Percentiles rank a stretch among this genome's conserved stretches.
These are phyloP conservation scores for Taphrina flavorubra DNA, from an alignment of 1,139 yeast genomes.

Conservation along the genomic window DNA sequence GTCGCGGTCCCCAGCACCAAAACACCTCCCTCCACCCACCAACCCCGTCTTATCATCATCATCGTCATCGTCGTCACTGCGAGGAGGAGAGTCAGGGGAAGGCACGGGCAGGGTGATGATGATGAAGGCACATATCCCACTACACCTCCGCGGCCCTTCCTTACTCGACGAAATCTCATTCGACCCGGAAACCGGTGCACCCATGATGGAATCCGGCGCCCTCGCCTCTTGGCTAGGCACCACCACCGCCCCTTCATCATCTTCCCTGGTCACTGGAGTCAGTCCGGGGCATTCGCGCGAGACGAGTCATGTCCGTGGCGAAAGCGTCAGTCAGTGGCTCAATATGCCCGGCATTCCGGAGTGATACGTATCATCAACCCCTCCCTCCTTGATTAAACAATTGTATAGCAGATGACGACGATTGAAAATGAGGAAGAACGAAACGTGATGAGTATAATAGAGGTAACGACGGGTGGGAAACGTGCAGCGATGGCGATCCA, in stretches of 20 bases:
- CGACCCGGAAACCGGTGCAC: slow-evolving; percentile 38
- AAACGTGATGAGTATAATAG: too few relatives aligned
- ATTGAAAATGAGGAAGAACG: too few relatives aligned
- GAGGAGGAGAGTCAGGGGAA: too few relatives aligned
- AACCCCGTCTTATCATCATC: background rate
- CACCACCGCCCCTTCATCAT: slow-evolving; percentile 10
- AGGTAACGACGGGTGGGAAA: background rate
- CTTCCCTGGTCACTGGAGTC: background rate
- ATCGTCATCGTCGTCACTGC: too few relatives aligned
- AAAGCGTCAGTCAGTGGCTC: slow-evolving; percentile 31
- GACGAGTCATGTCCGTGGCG: slow-evolving; percentile 40
- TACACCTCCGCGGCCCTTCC: slow-evolving; percentile 35
- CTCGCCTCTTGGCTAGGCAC: slow-evolving; percentile 30
- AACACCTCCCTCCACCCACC: slow-evolving; percentile 7
- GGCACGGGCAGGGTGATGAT: background rate
- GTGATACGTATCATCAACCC: slow-evolving; percentile 1
- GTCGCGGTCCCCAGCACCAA: slow-evolving; percentile 28
- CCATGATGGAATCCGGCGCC: slow-evolving; percentile 36
- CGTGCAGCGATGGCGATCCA: background rate
- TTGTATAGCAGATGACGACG: too few relatives aligned
- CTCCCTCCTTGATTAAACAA: too few relatives aligned
- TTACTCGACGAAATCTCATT: slow-evolving; percentile 36
- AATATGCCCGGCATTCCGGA: slow-evolving; percentile 26
- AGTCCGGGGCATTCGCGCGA: slow-evolving; percentile 30
- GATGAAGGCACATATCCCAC: slow-evolving; percentile 5